Conservation (phyloP, 1,284 basidiomycete genomes). For the Chondrostereum purpureum region DNA sequence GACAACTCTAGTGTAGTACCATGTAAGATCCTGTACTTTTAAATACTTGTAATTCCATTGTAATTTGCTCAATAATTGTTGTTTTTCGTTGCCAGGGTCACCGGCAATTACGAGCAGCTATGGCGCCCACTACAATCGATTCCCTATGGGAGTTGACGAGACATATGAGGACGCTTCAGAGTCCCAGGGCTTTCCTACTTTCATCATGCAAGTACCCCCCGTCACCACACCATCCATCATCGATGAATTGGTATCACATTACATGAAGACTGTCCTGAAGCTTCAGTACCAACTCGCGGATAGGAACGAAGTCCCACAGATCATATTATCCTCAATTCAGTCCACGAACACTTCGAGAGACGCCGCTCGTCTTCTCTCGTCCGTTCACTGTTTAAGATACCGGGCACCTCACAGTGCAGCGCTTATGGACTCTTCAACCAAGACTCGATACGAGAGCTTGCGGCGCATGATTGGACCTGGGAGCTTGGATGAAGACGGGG, state of each 20-base stretch:
- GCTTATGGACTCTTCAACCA: constrained; percentile 22
- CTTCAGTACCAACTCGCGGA: constrained; percentile 66
- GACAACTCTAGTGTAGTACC: constrained; percentile 35
- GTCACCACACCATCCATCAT: constrained; percentile 19
- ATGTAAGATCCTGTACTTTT: constrained; percentile 72
- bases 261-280: constrained; percentile 44
- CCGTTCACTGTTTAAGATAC: constrained; percentile 37
- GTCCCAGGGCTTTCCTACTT: constrained; percentile 10
- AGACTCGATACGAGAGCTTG: constrained; percentile 20
- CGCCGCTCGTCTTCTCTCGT: constrained; percentile 53
- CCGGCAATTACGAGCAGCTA: constrained; percentile 21
- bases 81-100: constrained; percentile 45
- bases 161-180: constrained; percentile 8
- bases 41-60: constrained; percentile 59
- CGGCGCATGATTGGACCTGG: constrained; percentile 20
- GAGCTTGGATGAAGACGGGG: constrained; percentile 48
- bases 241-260: constrained; percentile 35
- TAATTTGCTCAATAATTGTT: constrained; percentile 61
- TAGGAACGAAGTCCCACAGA: constrained; percentile 34
- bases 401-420: constrained; percentile 14
- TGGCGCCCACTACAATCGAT: constrained; percentile 8
- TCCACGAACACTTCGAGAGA: constrained; percentile 34
- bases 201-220: constrained; percentile 8
- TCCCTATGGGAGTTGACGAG: too few species aligned
- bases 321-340: constrained; percentile 39